Evolutionary conservation across 495 filamentous ascomycete species (phyloP).

Genomic region (Viridothelium virens): DNA sequence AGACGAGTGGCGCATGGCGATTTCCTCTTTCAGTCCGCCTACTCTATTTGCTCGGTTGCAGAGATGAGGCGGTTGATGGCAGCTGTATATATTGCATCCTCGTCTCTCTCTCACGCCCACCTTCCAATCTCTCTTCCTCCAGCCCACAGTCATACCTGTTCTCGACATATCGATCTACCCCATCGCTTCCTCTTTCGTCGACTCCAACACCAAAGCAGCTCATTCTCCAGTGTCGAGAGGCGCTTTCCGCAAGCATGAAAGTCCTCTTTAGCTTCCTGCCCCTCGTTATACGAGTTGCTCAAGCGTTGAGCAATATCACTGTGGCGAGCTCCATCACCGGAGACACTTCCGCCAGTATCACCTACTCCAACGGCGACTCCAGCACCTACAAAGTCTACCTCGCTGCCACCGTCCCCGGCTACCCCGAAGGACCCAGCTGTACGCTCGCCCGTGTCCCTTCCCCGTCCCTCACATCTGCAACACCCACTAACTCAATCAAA

Average conservation of each 20-base stretch:
- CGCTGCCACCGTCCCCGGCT: slow-evolving; percentile 19
- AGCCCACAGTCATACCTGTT: too few species aligned
- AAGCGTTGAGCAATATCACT: slow-evolving; percentile 12
- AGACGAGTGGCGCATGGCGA: slow-evolving; percentile 4
- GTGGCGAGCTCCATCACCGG: slow-evolving; percentile 16
- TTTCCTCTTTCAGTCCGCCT: neutral
- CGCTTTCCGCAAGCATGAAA: too few species aligned
- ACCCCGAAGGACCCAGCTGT: slow-evolving; percentile 16
- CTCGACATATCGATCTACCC: neutral
- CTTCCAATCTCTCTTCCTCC: neutral
- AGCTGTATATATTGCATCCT: neutral
- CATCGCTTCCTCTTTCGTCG: slow-evolving; percentile 4
- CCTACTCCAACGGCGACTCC: slow-evolving; percentile 17
- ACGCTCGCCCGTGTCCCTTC: neutral
- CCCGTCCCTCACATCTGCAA: neutral
- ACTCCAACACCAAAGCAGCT: neutral
- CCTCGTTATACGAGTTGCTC: slow-evolving; percentile 10
- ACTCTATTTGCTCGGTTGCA: neutral
- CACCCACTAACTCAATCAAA: neutral
- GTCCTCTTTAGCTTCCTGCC: slow-evolving; percentile 7
- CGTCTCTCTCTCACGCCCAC: neutral
- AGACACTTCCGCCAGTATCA: slow-evolving; percentile 12
- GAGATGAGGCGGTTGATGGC: too few species aligned
- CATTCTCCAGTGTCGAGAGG: neutral
- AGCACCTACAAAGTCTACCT: slow-evolving; percentile 23